phyloP scores from a whole-genome alignment of 2,329 filamentous ascomycete species.

The Pestalotiopsis sp. region DNA sequence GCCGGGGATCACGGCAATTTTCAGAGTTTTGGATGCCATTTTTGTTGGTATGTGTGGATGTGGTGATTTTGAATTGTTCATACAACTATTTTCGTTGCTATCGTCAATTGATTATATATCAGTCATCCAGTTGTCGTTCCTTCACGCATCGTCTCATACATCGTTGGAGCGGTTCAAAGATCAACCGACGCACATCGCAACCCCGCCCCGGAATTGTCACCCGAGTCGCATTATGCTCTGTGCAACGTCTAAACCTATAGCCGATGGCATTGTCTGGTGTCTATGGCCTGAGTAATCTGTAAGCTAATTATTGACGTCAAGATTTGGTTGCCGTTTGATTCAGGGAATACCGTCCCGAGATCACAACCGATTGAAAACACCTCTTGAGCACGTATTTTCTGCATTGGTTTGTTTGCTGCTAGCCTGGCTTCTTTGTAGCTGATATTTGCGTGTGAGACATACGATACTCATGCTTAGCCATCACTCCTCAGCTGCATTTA shows the following conservation, averaged over 20 bases:
- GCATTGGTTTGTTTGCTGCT: too few relatives aligned
- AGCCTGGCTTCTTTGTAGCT: too few relatives aligned
- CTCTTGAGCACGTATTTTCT: too few relatives aligned
- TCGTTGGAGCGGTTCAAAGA: slow-evolving; percentile 2
- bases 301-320: neutral
- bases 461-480: too few relatives aligned
- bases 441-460: too few relatives aligned
- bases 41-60: neutral
- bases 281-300: neutral
- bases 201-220: slow-evolving; percentile 1
- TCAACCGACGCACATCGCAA: neutral
- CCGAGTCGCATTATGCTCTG: neutral
- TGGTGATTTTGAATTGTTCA: neutral
- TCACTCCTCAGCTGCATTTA: too few relatives aligned
- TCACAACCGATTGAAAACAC: too few relatives aligned
- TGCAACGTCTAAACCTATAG: neutral
- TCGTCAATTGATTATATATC: neutral
- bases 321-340: too few relatives aligned
- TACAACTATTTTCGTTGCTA: neutral
- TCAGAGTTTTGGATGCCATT: slow-evolving; percentile 20
- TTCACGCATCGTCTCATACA: neutral
- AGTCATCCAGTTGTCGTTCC: neutral
- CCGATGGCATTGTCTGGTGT: neutral
- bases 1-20: slow-evolving; percentile 67
- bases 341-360: too few relatives aligned